Evolutionary conservation across 495 filamentous ascomycete genomes (phyloP), one percentile per base, ranked within the genome.

Genomic region (Penicillium canescens): DNA sequence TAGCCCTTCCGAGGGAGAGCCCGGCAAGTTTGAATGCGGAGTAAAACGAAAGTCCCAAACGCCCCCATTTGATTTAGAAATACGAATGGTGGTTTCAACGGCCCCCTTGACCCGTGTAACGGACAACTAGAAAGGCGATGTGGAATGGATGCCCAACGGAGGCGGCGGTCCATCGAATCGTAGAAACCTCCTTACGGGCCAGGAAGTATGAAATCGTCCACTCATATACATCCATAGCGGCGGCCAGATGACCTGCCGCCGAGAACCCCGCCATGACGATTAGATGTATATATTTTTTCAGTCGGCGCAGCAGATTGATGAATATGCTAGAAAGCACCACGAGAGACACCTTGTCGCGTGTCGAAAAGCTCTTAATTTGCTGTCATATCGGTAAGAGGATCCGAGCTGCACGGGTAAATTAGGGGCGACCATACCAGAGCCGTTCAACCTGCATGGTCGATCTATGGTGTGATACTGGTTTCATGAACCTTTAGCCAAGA

Each of bases 361-460:
- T 41, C 13, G 16, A 50, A 56, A 39, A 33, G 28, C 41, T n/a
- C 44, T 35, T 55, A 54, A 48, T 55, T 54, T 53, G 21, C 46
- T 36, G 24, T 54, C 18, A 48, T 42, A 48, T 46, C 38, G 57
- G 60, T 49, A 60, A n/a, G 42, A 26, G 53, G 28, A 56, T 41
- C 60, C 60, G 56, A 63, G 36, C 42, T 48, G 44, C 31, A 52
- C 54, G 45, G 57, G 54, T 54, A 57, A 63, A 63, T 66, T 66
- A 65, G 59, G 59, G 59, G 53, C 35, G 2, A 42, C 33, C 28
- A 33, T 11, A 40, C 12, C 18, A 20, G 44, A 11, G 21, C n/a
- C 50, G 36, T 45, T 53, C 45, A 41, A 59, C 46, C 61, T 65
- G 62, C 59, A 59, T 59, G 46, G 62, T 45, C 55, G 62, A 65